Percentiles rank a stretch among this genome's conserved stretches.
Evolutionary conservation across 164 flowering plant species (phyloP).

Genomic region (Liriodendron chinense): DNA sequence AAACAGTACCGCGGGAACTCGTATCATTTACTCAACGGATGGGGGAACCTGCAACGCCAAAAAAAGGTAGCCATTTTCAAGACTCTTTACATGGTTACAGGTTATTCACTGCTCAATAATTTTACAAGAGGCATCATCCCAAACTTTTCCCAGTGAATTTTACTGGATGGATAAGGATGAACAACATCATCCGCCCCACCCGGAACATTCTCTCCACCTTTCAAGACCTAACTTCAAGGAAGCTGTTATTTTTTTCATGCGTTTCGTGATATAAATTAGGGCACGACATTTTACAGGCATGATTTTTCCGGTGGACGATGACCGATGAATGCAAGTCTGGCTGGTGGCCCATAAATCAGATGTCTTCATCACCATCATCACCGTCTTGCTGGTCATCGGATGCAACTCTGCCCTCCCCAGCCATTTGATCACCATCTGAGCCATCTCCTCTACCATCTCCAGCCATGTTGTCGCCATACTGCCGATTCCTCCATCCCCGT

Average conservation of each 20-base stretch:
- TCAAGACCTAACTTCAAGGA: background rate
- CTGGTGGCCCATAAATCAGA: background rate
- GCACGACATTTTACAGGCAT: constrained; percentile 13
- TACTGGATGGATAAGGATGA: background rate
- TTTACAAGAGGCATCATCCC: constrained; percentile 24
- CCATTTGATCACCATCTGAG: constrained; percentile 20
- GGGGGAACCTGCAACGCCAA: background rate
- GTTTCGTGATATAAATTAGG: constrained; percentile 4
- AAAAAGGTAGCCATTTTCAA: background rate
- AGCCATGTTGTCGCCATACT: constrained; percentile 15
- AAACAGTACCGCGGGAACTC: no score
- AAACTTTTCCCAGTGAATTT: constrained; percentile 9
- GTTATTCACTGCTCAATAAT: constrained; percentile 18
- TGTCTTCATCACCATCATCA: constrained; percentile 16
- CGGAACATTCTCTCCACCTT: background rate
- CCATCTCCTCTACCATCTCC: constrained; percentile 23
- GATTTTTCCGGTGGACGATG: background rate
- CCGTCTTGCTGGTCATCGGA: constrained; percentile 26
- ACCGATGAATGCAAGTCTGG: background rate
- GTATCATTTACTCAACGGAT: background rate
- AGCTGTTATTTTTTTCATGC: constrained; percentile 3
- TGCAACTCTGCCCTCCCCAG: constrained; percentile 17
- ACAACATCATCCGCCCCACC: background rate
- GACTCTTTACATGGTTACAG: background rate
- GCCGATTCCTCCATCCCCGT: constrained; percentile 25